These are phyloP conservation scores for Ajuga reptans DNA, from an alignment of 305 asterid species.

Conservation along the genomic window DNA sequence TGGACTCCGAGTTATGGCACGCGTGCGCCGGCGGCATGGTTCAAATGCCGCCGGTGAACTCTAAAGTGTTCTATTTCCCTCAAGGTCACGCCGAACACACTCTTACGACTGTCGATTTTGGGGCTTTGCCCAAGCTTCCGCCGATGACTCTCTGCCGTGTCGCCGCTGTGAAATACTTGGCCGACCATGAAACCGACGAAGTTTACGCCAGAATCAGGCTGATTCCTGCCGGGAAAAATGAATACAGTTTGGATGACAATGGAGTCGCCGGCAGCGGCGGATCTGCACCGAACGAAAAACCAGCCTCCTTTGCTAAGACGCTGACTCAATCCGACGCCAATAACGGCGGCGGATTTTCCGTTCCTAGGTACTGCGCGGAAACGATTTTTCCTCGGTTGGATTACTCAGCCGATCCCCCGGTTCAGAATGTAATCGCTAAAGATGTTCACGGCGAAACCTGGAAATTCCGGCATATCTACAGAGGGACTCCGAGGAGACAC, in stretches of 20 bases:
- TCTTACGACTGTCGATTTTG: conserved; percentile 56
- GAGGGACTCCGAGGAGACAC: conserved; percentile 70
- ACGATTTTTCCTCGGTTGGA: conserved; percentile 61
- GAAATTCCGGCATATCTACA: conserved; percentile 58
- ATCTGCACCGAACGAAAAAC: conserved; percentile 32
- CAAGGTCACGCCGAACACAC: conserved; percentile 84
- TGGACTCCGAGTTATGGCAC: conserved; percentile 77
- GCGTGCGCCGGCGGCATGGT: conserved; percentile 91
- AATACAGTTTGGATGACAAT: conserved; percentile 27
- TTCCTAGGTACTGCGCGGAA: conserved; percentile 72
- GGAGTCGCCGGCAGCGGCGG: conserved; percentile 23
- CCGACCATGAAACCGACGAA: conserved; percentile 66
- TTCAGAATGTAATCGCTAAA: conserved; percentile 50
- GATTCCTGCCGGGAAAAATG: conserved; percentile 40
- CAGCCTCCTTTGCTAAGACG: conserved; percentile 46
- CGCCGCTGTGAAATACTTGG: conserved; percentile 51
- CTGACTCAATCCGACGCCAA: conserved; percentile 65
- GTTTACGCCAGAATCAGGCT: conserved; percentile 49
- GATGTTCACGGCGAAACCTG: conserved; percentile 60
- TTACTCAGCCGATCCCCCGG: conserved; percentile 54
- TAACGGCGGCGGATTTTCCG: conserved; percentile 69
- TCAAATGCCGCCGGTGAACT: conserved; percentile 62
- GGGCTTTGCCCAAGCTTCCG: conserved; percentile 48
- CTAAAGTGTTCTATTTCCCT: conserved; percentile 71
- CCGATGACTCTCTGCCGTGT: conserved; percentile 68